Evolutionary conservation across 176 grass and related monocot species (phyloP), one percentile per base, ranked within the genome.

Genomic region (Eragrostis nindensis): DNA sequence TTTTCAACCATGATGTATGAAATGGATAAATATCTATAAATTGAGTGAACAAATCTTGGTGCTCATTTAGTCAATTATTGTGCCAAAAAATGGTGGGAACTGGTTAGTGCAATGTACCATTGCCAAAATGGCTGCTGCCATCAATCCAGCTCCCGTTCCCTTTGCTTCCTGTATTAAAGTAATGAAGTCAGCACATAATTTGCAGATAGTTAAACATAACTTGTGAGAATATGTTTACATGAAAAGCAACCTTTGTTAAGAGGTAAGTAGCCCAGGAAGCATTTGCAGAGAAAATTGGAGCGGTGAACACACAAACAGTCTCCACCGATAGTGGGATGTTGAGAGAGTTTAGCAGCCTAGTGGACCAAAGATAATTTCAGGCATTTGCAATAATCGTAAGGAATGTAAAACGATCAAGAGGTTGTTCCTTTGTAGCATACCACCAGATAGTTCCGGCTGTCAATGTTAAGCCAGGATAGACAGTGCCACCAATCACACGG

Each of bases 281-380:
- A 68, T 82, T 88, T 76, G 97, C 97, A 5, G 97, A 99, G 82
- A 99, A 99, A 84, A 99, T 87, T 60, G 97, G 97, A 88, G 97
- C 97, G 15, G 97, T 99, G 70, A 99, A 99, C 66, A 99, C 97
- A 78, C 97, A 99, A n/a, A 99, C 97, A 48, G 97, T 99, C 85
- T 99, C 97, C 82, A 96, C 97, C 3, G 91, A 99, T 63, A 99
- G 66, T 61, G 91, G 97, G 66, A 99, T 94, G 87, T 99, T 99
- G 29, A 96, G 75, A 80, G 91, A 91, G 54, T 99, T 99, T 29
- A 94, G 30, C 18, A 99, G 42, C 97, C 93, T 99, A 71, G 36
- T 19, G 61, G 59, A 71, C 7, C 78, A 74, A 86, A 60, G 54
- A 90, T 66, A 70, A 77, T 32, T 71, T 86, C 32, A 87, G 70